A percentile compares a stretch with the other conserved stretches of the same genome.
These are phyloP conservation scores for Ophiocordyceps sinensis DNA, from an alignment of 2,329 filamentous ascomycete genomes.

Conservation along the genomic window DNA sequence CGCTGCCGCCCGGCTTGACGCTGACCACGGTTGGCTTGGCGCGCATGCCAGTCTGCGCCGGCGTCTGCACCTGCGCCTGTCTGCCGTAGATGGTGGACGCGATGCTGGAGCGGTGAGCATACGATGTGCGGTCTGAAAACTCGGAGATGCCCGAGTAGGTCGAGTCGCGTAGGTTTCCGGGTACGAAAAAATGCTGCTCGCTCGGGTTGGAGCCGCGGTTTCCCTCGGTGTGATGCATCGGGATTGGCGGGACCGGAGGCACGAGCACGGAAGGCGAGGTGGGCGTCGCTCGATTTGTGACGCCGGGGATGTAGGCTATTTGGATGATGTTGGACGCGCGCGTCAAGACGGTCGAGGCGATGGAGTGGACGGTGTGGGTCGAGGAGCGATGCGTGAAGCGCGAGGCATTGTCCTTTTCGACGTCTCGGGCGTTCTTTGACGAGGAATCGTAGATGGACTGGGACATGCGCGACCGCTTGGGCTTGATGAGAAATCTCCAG, in stretches of 20 bases:
- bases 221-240: conserved; percentile 42
- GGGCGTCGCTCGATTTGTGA: conserved; percentile 79
- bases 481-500: conserved; percentile 80
- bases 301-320: conserved; percentile 96
- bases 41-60: conserved; percentile 74
- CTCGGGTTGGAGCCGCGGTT: conserved; percentile 38
- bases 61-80: conserved; percentile 68
- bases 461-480: conserved; percentile 49
- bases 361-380: conserved; percentile 74
- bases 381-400: conserved; percentile 48
- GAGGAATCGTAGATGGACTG: conserved; percentile 42
- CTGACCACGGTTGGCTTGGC: conserved; percentile 88
- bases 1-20: conserved; percentile 56
- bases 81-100: conserved; percentile 91
- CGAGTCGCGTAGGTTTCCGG: conserved; percentile 77
- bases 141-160: conserved; percentile 69
- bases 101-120: conserved; percentile 55
- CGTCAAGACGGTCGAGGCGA: conserved; percentile 89
- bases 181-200: conserved; percentile 88
- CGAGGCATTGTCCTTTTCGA: conserved; percentile 31
- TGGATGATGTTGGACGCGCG: conserved; percentile 98
- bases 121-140: conserved; percentile 46
- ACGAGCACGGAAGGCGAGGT: conserved; percentile 70
- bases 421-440: conserved; percentile 24
- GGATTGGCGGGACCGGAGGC: conserved; percentile 88